Base-by-base conservation (phyloP, 495 filamentous ascomycete genomes). In the Tuber aestivum region DNA sequence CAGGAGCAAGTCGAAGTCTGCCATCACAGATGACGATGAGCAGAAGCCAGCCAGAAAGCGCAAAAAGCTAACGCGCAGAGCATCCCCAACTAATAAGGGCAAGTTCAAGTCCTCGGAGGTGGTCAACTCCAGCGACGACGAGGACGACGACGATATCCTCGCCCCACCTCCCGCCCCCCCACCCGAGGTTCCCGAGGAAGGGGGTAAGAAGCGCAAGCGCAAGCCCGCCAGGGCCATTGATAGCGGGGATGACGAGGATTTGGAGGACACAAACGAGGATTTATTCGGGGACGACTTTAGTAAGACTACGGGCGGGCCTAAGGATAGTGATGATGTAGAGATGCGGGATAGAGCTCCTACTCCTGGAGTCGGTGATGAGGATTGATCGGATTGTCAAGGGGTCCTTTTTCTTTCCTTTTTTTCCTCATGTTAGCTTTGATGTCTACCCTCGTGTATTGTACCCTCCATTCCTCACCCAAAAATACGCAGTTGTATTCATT, bases 41-140 rank as follows among this genome's bases (percentile, higher is more conserved):
- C 87, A 84, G 83, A 88, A 82, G 75, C 83, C 83, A 73, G 87
- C 87, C 84, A 92, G 91, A 86, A 89, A 87, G 84, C 83, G 85
- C 50, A 85, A 89, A 79, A 87, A 88, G 78, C 87, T 90, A 48
- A 88, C 87, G 8, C 89, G 88, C 79, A 77, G 80, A n/a, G 74
- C 74, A 8, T 78, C 72, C 40, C 82, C 82, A 35, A 81, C 78
- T 27, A 84, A 81, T 38, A 80, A 82, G 6, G 82, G 77, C 69
- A 94, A 94, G 81, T 95, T 88, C 84, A 97, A 96, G 87, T 92
- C 90, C 73, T 90, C 86, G 50, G 93, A 96, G 83, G 88, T 92
- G 74, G 90, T 97, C 41, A 91, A 92, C 48, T 92, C 94, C 72
- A 92, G 90, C 73, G 91, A 92, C 73, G 86, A 84, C 61, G 82